A percentile compares a stretch with the other conserved stretches of the same genome.
Evolutionary conservation across 371 early-diverging fungal genomes (phyloP).

Genomic region (Mucor racemosus): DNA sequence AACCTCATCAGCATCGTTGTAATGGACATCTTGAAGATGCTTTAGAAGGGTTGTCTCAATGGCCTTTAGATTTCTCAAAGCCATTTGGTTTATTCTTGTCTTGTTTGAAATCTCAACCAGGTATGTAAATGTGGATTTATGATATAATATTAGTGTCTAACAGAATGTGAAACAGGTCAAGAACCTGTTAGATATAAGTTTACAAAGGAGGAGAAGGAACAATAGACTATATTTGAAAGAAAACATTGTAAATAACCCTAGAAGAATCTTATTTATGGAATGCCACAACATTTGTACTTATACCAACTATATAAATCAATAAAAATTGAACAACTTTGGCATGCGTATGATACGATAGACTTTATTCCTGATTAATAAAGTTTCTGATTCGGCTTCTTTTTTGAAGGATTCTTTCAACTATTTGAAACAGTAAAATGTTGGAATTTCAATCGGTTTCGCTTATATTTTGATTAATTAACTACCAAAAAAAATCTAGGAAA

Average conservation of each 20-base stretch:
- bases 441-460: too few species aligned
- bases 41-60: constrained; percentile 41
- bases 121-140: constrained; percentile 12
- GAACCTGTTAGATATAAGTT: constrained; percentile 18
- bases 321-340: not conserved
- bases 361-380: too few species aligned
- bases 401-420: too few species aligned
- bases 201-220: not conserved
- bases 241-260: constrained; percentile 10
- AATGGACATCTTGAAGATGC: constrained; percentile 55
- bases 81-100: constrained; percentile 44
- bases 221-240: not conserved
- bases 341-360: not conserved
- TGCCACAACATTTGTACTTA: not conserved
- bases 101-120: constrained; percentile 42
- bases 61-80: constrained; percentile 54
- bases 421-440: too few species aligned
- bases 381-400: too few species aligned
- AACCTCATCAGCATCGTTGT: constrained; percentile 44
- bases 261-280: not conserved
- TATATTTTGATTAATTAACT: too few species aligned
- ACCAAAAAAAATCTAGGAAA: too few species aligned
- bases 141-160: not conserved
- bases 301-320: not conserved
- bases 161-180: not conserved